Conservation (phyloP, 495 filamentous ascomycete genomes). For the Aspergillus campestris region DNA sequence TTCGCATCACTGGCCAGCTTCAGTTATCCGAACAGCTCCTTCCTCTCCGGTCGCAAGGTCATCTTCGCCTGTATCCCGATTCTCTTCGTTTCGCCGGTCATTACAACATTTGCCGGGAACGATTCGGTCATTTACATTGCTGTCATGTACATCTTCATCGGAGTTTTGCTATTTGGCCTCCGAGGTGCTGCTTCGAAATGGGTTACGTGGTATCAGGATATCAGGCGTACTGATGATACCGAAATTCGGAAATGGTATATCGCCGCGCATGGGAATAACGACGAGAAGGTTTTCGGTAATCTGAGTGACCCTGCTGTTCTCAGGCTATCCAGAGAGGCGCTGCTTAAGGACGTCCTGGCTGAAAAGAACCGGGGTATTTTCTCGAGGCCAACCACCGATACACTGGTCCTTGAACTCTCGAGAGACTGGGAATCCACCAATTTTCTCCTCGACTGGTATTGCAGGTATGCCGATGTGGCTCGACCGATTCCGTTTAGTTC, state of each 20-base stretch:
- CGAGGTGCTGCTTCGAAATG: conserved; percentile 40
- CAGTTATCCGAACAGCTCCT: conserved; percentile 46
- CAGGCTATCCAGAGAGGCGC: conserved; percentile 38
- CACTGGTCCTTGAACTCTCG: conserved; percentile 40
- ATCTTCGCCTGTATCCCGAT: conserved; percentile 39
- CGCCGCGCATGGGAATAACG: conserved; percentile 20
- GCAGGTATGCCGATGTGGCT: conserved; percentile 39
- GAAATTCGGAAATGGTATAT: conserved; percentile 45
- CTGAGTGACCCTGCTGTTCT: conserved; percentile 36
- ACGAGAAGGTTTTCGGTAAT: conserved; percentile 29
- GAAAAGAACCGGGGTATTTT: conserved; percentile 38
- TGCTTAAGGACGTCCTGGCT: conserved; percentile 34
- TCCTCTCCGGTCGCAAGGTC: conserved; percentile 41
- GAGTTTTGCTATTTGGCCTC: conserved; percentile 35
- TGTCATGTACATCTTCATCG: conserved; percentile 38
- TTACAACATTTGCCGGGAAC: conserved; percentile 39
- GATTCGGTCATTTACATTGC: conserved; percentile 41
- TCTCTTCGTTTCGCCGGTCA: conserved; percentile 37
- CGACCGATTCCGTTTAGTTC: conserved; percentile 50
- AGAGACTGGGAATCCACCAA: conserved; percentile 48
- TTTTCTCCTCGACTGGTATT: conserved; percentile 54
- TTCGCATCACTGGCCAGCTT: conserved; percentile 48
- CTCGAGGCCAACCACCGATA: conserved; percentile 31
- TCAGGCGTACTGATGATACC: conserved; percentile 37
- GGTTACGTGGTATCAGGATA: conserved; percentile 41